Evolutionary conservation across 345 rosid genomes (phyloP).

Genomic region (Laguncularia racemosa): DNA sequence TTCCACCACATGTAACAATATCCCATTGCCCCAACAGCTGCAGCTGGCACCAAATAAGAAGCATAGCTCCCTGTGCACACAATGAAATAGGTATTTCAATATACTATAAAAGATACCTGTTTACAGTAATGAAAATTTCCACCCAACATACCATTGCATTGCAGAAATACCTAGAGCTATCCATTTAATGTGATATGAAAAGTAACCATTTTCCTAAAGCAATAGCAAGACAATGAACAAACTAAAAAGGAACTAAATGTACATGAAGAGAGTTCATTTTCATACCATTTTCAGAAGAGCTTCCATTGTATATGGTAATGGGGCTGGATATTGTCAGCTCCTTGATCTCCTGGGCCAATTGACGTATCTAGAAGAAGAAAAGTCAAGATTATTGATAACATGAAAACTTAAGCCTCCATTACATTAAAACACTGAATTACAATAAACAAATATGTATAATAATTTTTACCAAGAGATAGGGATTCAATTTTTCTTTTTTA

Average conservation of each 20-base stretch:
- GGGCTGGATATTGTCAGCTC: slow-evolving; percentile 59
- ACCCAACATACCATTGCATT: background rate
- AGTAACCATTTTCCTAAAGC: no score
- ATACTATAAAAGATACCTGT: background rate
- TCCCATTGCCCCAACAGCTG: slow-evolving; percentile 91
- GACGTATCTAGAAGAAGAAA: slow-evolving; percentile 45
- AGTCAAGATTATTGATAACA: slow-evolving; percentile 5
- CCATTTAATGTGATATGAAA: no score
- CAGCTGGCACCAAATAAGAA: slow-evolving; percentile 85
- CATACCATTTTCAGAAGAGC: slow-evolving; percentile 34
- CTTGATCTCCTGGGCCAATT: slow-evolving; percentile 87
- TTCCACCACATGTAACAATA: slow-evolving; percentile 98
- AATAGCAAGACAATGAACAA: no score
- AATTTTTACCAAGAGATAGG: no score
- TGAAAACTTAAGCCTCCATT: slow-evolving; percentile 1
- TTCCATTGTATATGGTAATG: slow-evolving; percentile 67
- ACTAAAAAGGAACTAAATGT: no score
- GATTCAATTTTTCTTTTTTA: no score
- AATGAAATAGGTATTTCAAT: background rate
- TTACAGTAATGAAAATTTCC: no score
- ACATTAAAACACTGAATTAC: background rate
- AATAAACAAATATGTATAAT: background rate
- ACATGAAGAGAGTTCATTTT: background rate
- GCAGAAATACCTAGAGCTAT: background rate
- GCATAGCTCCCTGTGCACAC: slow-evolving; percentile 44